Conservation (phyloP, 345 rosid species). For the Dipteronia sinensis region DNA sequence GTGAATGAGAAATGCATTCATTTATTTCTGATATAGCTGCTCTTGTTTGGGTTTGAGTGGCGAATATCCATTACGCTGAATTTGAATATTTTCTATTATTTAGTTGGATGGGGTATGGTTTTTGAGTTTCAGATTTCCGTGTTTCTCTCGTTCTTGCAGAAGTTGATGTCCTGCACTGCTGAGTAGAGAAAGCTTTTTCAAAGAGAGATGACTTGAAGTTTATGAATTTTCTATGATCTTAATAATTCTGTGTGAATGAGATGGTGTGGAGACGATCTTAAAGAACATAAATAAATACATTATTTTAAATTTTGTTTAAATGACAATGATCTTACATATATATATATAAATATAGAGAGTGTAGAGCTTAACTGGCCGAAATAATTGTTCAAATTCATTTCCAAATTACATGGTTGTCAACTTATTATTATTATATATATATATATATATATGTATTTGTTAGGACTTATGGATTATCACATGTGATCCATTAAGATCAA, state of each 20-base stretch:
- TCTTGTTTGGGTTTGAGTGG: background rate
- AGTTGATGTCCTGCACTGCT: constrained; percentile 24
- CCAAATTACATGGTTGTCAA: too few relatives aligned
- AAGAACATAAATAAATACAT: background rate
- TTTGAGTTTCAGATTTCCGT: constrained; percentile 22
- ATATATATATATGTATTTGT: too few relatives aligned
- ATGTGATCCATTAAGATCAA: too few relatives aligned
- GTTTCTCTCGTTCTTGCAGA: constrained; percentile 25
- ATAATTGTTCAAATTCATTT: too few relatives aligned
- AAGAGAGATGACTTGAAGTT: constrained; percentile 9
- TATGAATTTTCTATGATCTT: constrained; percentile 3
- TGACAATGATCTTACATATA: too few relatives aligned
- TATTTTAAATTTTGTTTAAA: too few relatives aligned
- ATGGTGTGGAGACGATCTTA: background rate
- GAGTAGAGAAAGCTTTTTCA: constrained; percentile 18
- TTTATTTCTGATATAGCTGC: background rate
- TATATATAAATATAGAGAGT: too few relatives aligned
- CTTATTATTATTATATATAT: too few relatives aligned
- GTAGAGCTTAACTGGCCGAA: too few relatives aligned
- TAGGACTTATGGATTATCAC: too few relatives aligned
- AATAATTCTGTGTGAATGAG: constrained; percentile 6
- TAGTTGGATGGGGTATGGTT: background rate
- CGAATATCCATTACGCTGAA: background rate
- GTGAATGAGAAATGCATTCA: background rate
- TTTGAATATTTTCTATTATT: background rate